Percentiles rank a stretch among this genome's conserved stretches.
These are phyloP conservation scores for Shiraia bambusicola DNA, from an alignment of 2,329 filamentous ascomycete genomes.

Conservation along the genomic window DNA sequence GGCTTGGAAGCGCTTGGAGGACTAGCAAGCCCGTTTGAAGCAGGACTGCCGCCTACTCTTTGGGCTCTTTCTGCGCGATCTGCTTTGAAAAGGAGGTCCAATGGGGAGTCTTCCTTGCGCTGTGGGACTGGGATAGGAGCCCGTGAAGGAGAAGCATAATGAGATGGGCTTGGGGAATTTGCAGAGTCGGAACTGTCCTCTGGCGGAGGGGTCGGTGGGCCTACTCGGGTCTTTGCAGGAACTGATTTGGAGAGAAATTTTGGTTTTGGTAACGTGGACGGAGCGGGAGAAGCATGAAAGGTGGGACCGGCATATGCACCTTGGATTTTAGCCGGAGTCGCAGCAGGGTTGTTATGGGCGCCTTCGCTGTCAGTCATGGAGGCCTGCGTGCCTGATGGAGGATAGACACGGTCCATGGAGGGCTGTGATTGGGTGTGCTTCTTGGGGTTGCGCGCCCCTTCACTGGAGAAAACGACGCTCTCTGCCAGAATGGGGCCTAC, in stretches of 20 bases:
- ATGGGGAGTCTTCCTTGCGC: constrained; percentile 67
- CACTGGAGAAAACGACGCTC: constrained; percentile 31
- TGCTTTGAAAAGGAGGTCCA: constrained; percentile 88
- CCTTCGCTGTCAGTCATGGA: constrained; percentile 35
- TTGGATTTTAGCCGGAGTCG: constrained; percentile 40
- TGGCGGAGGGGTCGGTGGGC: constrained; percentile 53
- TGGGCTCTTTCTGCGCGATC: constrained; percentile 75
- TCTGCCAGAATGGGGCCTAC: constrained; percentile 22
- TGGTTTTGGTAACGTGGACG: constrained; percentile 85
- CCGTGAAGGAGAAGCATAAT: constrained; percentile 56
- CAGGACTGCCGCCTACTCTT: constrained; percentile 51
- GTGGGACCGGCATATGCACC: constrained; percentile 84
- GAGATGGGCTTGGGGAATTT: constrained; percentile 42
- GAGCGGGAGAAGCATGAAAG: constrained; percentile 91
- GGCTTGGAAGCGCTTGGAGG: constrained; percentile 16
- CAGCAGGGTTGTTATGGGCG: constrained; percentile 18
- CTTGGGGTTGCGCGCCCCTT: constrained; percentile 33
- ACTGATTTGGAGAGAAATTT: constrained; percentile 81
- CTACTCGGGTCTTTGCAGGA: constrained; percentile 52
- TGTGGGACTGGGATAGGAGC: constrained; percentile 46
- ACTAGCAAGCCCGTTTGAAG: constrained; percentile 16
- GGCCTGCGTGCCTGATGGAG: constrained; percentile 17
- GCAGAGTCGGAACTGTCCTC: constrained; percentile 49
- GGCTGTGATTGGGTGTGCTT: constrained; percentile 36
- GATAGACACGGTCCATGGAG: constrained; percentile 29